Evolutionary conservation across 176 grass and related monocot species (phyloP), one percentile per base, ranked within the genome.

Genomic region (Elaeis guineensis): DNA sequence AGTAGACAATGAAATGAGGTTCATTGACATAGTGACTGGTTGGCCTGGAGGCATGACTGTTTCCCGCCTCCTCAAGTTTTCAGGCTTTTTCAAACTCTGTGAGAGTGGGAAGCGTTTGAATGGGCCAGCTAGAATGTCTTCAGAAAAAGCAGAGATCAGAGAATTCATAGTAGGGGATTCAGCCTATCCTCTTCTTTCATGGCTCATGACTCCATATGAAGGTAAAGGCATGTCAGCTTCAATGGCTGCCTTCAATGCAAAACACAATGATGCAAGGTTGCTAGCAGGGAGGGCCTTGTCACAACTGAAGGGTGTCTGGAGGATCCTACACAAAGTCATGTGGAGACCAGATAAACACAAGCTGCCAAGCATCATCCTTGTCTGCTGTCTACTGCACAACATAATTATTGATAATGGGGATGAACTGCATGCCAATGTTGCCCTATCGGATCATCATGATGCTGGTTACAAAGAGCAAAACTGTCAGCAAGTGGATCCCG

Each of bases 261-360:
- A 64, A 50, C 79, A 89, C 73, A 82, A 71, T 32, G 66, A 66
- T 64, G 81, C 69, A 51, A 80, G 84, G 73, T 58, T 21, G 58
- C 79, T 92, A 65, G 94, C 73, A 64, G 64, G 76, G 63, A 86
- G 59, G 55, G 84, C 84, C 0, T 69, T 98, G 61, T 71, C 85
- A 29, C 82, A 85, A 20, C 70, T 98, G 72, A 98, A 98, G 64
- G 94, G 94, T 52, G 75, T 84, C 12, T 98, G 94, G 94, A 98
- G 74, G 79, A 98, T 98, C 77, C 79, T 98, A 80, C 79, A 98
- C 71, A 98, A 98, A 75, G 87, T 98, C 16, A 92, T 93, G 94
- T 98, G 84, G 84, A 79, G 94, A 70, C 88, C 94, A 54, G 94
- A 98, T 72, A 98, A 89, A 54, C 83, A 98, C 51, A 92, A 98